Evolutionary conservation across 352 stramenopile genomes (phyloP).

Genomic region (Phytophthora melonis): DNA sequence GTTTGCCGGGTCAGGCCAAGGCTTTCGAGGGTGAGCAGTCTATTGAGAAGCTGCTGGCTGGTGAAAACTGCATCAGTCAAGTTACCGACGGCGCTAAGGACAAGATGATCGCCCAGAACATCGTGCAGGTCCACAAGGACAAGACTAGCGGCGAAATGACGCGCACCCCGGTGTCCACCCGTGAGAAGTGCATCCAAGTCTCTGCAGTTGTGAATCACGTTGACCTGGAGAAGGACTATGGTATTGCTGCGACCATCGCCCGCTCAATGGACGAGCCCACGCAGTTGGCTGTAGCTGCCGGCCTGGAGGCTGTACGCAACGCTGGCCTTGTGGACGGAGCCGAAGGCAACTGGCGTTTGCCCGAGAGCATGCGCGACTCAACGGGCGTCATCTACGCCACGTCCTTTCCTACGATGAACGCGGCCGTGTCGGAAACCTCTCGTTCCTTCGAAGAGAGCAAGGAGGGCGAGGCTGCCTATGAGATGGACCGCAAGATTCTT

Average conservation of each 20-base stretch:
- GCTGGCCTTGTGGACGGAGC: slow-evolving; percentile 82
- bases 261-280: slow-evolving; percentile 96
- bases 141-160: slow-evolving; percentile 55
- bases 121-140: slow-evolving; percentile 86
- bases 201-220: slow-evolving; percentile 85
- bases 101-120: slow-evolving; percentile 94
- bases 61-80: slow-evolving; percentile 91
- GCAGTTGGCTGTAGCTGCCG: slow-evolving; percentile 94
- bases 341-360: slow-evolving; percentile 86
- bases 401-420: slow-evolving; percentile 96
- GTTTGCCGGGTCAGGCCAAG: slow-evolving; percentile 82
- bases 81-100: slow-evolving; percentile 75
- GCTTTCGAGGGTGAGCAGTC: slow-evolving; percentile 83
- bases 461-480: slow-evolving; percentile 57
- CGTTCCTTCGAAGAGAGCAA: slow-evolving; percentile 64
- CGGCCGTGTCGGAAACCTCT: slow-evolving; percentile 91
- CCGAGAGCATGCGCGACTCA: slow-evolving; percentile 84
- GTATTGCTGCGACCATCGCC: slow-evolving; percentile 89
- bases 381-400: slow-evolving; percentile 96
- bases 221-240: slow-evolving; percentile 83
- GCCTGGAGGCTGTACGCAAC: slow-evolving; percentile 94
- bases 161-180: slow-evolving; percentile 48
- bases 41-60: slow-evolving; percentile 89
- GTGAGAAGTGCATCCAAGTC: slow-evolving; percentile 89
- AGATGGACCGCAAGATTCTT: slow-evolving; percentile 97